phyloP scores from a whole-genome alignment of 306 rosid genomes.

The Lablab purpureus region DNA sequence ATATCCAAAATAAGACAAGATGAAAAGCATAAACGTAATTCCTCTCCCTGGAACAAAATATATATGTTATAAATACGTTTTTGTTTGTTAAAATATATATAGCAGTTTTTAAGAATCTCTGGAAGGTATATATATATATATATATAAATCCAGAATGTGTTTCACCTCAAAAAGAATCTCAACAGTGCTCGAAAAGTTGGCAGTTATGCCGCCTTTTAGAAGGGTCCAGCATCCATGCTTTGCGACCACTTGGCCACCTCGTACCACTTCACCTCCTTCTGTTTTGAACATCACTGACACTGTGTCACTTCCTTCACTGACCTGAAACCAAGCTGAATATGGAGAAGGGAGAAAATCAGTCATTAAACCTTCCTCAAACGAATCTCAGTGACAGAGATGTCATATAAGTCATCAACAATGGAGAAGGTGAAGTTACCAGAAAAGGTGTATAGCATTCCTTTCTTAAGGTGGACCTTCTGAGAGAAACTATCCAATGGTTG shows the following conservation, averaged over 20 bases:
- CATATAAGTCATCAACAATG: background rate
- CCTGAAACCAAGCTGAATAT: constrained; percentile 72
- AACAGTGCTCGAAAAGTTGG: constrained; percentile 57
- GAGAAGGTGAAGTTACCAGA: constrained; percentile 56
- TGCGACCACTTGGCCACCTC: constrained; percentile 62
- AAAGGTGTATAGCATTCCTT: constrained; percentile 59
- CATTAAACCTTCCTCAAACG: constrained; percentile 24
- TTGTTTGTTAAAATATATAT: background rate
- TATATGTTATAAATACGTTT: background rate
- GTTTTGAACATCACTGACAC: constrained; percentile 61
- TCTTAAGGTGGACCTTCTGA: constrained; percentile 61
- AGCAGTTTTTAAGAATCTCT: background rate
- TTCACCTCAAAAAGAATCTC: constrained; percentile 74
- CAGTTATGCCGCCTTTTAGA: constrained; percentile 76
- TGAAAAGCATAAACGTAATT: background rate
- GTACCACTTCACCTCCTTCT: constrained; percentile 40
- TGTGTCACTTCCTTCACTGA: constrained; percentile 68
- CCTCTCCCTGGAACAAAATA: background rate
- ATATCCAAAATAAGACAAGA: constrained; percentile 10
- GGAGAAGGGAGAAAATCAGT: background rate
- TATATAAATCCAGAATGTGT: constrained; percentile 26
- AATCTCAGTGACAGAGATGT: background rate
- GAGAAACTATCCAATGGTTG: constrained; percentile 62
- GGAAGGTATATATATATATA: too few species aligned
- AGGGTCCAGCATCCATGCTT: constrained; percentile 74